phyloP scores from a whole-genome alignment of 208 protist species.

The Leishmania turanica region DNA sequence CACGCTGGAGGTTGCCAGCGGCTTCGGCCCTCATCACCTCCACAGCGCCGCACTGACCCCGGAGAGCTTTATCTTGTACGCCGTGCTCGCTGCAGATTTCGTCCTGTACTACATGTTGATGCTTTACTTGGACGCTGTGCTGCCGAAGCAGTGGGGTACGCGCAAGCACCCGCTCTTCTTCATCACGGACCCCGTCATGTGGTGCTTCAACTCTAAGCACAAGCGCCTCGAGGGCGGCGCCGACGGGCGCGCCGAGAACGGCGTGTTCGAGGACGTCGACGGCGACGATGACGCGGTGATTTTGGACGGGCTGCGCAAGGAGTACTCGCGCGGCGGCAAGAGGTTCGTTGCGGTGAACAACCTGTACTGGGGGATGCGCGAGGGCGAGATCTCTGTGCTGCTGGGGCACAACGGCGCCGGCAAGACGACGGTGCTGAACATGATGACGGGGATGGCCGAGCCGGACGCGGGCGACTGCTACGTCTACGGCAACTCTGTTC shows the following conservation, averaged over 20 bases:
- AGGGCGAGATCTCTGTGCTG: conserved; percentile 60
- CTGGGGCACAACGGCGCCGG: conserved; percentile 81
- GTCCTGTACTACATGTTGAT: conserved; percentile 62
- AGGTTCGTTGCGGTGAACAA: conserved; percentile 75
- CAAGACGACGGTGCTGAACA: conserved; percentile 85
- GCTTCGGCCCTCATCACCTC: conserved; percentile 27
- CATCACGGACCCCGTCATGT: conserved; percentile 44
- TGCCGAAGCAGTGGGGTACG: conserved; percentile 68
- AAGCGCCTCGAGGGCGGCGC: conserved; percentile 21
- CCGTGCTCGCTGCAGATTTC: conserved; percentile 44
- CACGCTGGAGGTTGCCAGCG: conserved; percentile 31
- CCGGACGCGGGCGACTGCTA: conserved; percentile 68
- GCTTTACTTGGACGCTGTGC: conserved; percentile 74
- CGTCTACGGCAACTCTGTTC: conserved; percentile 67
- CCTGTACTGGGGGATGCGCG: conserved; percentile 57
- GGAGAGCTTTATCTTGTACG: conserved; percentile 33
- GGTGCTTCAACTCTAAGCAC: conserved; percentile 18
- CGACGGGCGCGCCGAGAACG: conserved; percentile 37
- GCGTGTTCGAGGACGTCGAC: conserved; percentile 27
- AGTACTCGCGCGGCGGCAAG: conserved; percentile 46
- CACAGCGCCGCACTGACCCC: conserved; percentile 24
- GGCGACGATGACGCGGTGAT: conserved; percentile 26
- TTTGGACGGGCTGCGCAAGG: conserved; percentile 34
- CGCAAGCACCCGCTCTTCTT: conserved; percentile 70
- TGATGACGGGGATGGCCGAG: conserved; percentile 83